Base-by-base conservation (phyloP, 257 asterid species). In the Prunella vulgaris region DNA sequence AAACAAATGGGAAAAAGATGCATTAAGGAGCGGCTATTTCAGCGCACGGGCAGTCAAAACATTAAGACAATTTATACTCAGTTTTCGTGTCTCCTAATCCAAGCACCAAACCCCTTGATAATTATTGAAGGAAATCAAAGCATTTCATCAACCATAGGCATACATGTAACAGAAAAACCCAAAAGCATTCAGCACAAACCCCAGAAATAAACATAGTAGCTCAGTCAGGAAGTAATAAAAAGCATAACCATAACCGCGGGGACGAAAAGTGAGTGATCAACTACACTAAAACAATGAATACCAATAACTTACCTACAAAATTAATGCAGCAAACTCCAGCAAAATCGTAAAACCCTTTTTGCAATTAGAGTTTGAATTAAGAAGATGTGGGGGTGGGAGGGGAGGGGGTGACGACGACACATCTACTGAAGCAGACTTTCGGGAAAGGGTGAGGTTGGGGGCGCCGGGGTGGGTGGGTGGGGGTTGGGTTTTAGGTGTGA, bases 401-500 rank as follows among this genome's bases (percentile, higher is more conserved):
- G 56, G 66, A 38, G 37, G 59, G 30, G 30, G 59, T 74, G 61
- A 62, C 28, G 62, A 33, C 14, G 49, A 60, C 66, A 35, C 7
- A 37, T 28, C 35, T 57, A 12, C 56, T 38, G 2, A 46, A 38
- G 44, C 62, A 42, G 74, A 54, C 60, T 77, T 61, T 69, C 52
- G 49, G 78, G 38, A 52, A 15, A 33, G 71, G 75, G 53, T 48
- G 81, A 60, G 73, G 60, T 66, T 24, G 30, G 58, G 25, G 37
- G 7, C 33, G 1, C 3, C 28, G 28, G 63, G 79, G 67, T 60
- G 78, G 75, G 71, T 64, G 10, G 70, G 71, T 64, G 13, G 70
- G 74, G 22, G 77, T 59, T 72, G 78, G 78, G 75, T 30, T 58
- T 62, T 78, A 73, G 78, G 82, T 64, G 33, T 56, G 82, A 69